These are phyloP conservation scores for Actinomortierella wolfii DNA, from an alignment of 371 early-diverging fungal species.

Conservation along the genomic window DNA sequence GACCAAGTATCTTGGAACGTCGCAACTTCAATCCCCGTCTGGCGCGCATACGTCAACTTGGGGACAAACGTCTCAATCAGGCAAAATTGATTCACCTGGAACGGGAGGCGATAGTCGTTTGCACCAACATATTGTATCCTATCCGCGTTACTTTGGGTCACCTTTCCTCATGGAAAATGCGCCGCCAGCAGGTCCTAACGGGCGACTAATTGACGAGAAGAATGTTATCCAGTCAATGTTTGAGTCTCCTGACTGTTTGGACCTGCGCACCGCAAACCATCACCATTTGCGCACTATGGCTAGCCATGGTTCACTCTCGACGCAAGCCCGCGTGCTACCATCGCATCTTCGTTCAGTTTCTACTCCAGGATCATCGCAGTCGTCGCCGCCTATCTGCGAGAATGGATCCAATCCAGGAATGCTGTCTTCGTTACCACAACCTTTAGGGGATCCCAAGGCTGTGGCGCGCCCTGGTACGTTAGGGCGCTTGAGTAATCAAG, in stretches of 20 bases:
- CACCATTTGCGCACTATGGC: slow-evolving; percentile 41
- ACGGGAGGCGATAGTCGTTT: too few species aligned
- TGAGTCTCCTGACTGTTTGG: slow-evolving; percentile 35
- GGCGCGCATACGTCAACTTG: too few species aligned
- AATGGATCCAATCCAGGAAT: slow-evolving; percentile 5
- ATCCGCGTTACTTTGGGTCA: slow-evolving; percentile 26
- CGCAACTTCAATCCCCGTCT: too few species aligned
- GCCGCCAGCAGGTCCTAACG: neutral
- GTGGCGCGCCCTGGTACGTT: slow-evolving; percentile 27
- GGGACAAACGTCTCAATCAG: too few species aligned
- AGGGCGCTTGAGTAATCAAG: slow-evolving; percentile 36
- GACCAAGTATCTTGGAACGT: too few species aligned
- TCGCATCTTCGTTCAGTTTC: slow-evolving; percentile 40
- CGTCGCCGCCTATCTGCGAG: slow-evolving; percentile 17
- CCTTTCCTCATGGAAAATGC: neutral
- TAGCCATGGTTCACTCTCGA: slow-evolving; percentile 22
- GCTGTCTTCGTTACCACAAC: neutral
- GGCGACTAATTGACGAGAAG: slow-evolving; percentile 32
- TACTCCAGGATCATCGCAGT: slow-evolving; percentile 22
- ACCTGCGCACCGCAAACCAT: slow-evolving; percentile 7
- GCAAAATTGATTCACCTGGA: too few species aligned
- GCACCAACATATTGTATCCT: slow-evolving; percentile 5
- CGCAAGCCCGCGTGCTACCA: slow-evolving; percentile 38
- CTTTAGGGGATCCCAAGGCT: slow-evolving; percentile 24
- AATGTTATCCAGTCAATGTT: slow-evolving; percentile 46